A percentile compares a stretch with the other conserved stretches of the same genome.
phyloP scores from a whole-genome alignment of 441 rosid genomes.

The Eruca vesicaria region DNA sequence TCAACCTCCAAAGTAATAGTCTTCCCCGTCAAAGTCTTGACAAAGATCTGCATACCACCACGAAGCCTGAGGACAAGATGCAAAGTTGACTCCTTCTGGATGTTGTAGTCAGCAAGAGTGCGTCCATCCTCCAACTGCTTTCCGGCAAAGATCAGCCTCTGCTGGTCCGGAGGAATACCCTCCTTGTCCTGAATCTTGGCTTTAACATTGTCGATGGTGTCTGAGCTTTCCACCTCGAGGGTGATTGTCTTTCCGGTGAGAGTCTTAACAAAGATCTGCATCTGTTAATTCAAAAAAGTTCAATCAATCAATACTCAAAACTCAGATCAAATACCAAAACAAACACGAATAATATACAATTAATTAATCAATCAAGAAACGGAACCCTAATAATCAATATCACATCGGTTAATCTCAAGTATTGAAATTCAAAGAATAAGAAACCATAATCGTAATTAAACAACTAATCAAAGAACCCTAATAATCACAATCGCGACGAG shows the following conservation, averaged over 20 bases:
- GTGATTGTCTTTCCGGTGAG: not conserved
- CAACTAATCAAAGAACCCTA: no score
- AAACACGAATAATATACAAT: not conserved
- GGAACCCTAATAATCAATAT: no score
- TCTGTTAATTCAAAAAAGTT: no score
- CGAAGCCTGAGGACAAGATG: constrained; percentile 11
- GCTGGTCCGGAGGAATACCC: not conserved
- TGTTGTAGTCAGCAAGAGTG: not conserved
- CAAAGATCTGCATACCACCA: constrained; percentile 51
- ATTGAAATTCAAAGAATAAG: no score
- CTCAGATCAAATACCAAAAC: not conserved
- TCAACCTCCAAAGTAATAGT: constrained; percentile 26
- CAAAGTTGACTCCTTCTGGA: not conserved
- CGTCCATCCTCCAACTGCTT: no score
- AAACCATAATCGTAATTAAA: no score
- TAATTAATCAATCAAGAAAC: no score
- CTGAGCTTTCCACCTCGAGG: not conserved
- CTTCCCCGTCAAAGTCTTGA: constrained; percentile 37
- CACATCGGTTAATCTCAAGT: no score
- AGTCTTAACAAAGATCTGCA: not conserved
- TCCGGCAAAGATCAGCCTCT: not conserved
- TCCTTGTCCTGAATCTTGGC: not conserved
- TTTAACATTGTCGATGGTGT: not conserved
- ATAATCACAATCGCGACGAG: not conserved
- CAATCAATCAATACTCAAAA: not conserved